A percentile compares a stretch with the other conserved stretches of the same genome.
Evolutionary conservation across 352 stramenopile genomes (phyloP).

Genomic region (Elongisporangium prolatum): DNA sequence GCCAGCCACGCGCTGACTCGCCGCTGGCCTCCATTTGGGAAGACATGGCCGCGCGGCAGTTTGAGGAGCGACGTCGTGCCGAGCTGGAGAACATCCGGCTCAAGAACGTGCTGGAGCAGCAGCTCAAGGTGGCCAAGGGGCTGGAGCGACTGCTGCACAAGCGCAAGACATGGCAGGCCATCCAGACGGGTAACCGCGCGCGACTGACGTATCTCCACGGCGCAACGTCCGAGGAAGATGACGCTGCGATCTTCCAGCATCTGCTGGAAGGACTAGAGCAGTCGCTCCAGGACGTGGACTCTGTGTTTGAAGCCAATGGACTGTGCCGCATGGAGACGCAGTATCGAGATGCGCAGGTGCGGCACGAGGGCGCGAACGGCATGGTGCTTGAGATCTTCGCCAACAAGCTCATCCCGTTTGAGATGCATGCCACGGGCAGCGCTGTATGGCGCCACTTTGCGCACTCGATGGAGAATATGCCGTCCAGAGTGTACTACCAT

Average conservation of each 20-base stretch:
- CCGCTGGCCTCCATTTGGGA: slow-evolving; percentile 25
- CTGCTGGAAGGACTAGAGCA: slow-evolving; percentile 36
- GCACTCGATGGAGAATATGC: slow-evolving; percentile 53
- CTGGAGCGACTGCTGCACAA: slow-evolving; percentile 39
- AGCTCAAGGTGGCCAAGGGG: slow-evolving; percentile 39
- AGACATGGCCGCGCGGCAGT: slow-evolving; percentile 35
- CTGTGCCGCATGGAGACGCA: slow-evolving; percentile 44
- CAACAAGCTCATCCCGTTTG: slow-evolving; percentile 56
- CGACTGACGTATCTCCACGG: neutral
- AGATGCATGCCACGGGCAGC: slow-evolving; percentile 25
- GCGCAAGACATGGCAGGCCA: slow-evolving; percentile 15
- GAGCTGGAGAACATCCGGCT: slow-evolving; percentile 48
- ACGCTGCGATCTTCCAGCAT: slow-evolving; percentile 42
- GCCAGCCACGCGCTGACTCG: neutral
- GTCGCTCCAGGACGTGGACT: slow-evolving; percentile 37
- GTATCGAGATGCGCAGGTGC: slow-evolving; percentile 43
- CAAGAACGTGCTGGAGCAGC: slow-evolving; percentile 42
- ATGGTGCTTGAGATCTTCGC: slow-evolving; percentile 53
- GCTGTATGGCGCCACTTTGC: slow-evolving; percentile 55
- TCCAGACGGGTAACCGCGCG: slow-evolving; percentile 5
- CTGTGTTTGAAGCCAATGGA: slow-evolving; percentile 43
- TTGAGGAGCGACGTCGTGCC: slow-evolving; percentile 24
- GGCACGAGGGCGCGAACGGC: slow-evolving; percentile 26
- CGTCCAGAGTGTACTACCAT: slow-evolving; percentile 40
- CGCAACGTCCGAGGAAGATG: slow-evolving; percentile 20